Evolutionary conservation across 2,329 filamentous ascomycete genomes (phyloP).

Genomic region (Pseudogymnoascus sp.): DNA sequence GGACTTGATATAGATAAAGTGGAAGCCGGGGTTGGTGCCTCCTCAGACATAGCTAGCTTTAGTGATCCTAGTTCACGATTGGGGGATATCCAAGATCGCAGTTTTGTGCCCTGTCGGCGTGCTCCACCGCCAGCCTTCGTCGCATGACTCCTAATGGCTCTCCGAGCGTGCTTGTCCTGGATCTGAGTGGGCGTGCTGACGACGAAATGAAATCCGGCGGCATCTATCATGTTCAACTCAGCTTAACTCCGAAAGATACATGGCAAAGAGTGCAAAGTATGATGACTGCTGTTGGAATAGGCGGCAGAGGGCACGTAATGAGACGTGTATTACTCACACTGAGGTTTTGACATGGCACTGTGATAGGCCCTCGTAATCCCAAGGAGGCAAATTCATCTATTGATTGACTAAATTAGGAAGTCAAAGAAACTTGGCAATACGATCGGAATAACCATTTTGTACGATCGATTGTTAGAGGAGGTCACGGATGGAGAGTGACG

Average conservation of each 20-base stretch:
- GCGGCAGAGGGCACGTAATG: background rate
- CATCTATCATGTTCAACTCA: background rate
- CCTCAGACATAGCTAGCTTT: background rate
- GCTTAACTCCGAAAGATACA: background rate
- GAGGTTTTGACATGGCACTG: background rate
- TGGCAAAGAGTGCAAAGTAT: background rate
- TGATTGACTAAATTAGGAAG: background rate
- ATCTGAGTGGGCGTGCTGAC: background rate
- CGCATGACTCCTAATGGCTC: background rate
- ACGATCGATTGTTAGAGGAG: background rate
- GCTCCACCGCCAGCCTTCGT: background rate
- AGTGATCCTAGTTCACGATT: background rate
- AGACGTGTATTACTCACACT: background rate
- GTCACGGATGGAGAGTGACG: background rate
- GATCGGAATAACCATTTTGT: background rate
- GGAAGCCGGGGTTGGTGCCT: background rate
- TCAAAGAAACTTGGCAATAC: background rate
- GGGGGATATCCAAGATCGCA: background rate
- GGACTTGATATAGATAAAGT: background rate
- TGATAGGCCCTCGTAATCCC: background rate
- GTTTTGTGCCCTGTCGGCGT: background rate
- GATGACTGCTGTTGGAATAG: background rate
- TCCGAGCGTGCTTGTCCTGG: background rate
- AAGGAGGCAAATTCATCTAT: background rate
- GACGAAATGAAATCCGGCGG: background rate